Base-by-base conservation (phyloP, 164 flowering plant genomes). In the Protea cynaroides region DNA sequence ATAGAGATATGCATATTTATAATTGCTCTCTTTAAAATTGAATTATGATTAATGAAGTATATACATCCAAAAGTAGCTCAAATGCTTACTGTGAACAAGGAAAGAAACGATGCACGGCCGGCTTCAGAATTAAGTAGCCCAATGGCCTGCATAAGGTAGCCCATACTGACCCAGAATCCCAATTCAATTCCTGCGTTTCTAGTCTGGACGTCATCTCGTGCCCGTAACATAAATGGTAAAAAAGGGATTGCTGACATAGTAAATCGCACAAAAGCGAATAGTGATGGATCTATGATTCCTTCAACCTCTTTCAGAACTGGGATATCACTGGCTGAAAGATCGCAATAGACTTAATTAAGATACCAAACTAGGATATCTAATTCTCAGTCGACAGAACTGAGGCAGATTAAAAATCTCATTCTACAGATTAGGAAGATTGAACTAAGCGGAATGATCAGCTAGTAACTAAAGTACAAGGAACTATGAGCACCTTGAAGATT, bases 101-200 rank as follows among this genome's bases (percentile, higher is more conserved):
- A 71, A 25, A 92, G 43, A 75, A 92, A 92, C 19, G 97, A 84
- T 18, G 97, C 94, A 58, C 94, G 94, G 17, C 96, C 96, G 61
- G 94, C 96, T 68, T 87, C 97, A 43, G 97, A 86, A 57, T 94
- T 89, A 34, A 78, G 79, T 52, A 89, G 76, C 49, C 92, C 96
- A 77, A 92, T 74, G 25, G 96, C 84, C 71, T 92, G 94, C 74
- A 80, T 68, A 29, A 92, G 76, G 77, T 92, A 89, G 19, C 90
- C 97, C 72, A 92, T 62, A 81, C 97, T 92, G 63, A 89, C 80
- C 96, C 96, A 92, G 53, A 89, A 59, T 19, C 97, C 97, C 74
- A 92, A 80, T 71, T 92, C 94, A 8, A 85, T 54, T 66, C 94
- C 97, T 11, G 96, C 86, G 62, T 77, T 78, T 17, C 96, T 83